Base-by-base conservation (phyloP, 164 flowering plant species). In the Tetracentron sinense region DNA sequence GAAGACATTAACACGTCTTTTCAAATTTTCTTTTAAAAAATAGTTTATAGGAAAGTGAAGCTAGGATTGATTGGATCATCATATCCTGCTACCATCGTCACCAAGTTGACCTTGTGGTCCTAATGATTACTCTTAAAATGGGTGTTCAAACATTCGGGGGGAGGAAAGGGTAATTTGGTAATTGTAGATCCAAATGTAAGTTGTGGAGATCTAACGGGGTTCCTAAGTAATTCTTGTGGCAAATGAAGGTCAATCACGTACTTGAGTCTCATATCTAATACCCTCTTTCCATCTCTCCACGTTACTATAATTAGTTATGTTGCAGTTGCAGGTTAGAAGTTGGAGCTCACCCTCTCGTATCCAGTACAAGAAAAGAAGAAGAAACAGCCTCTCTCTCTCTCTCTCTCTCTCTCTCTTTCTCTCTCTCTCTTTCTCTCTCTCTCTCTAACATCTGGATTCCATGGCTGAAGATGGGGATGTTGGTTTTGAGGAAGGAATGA, bases 401-500 rank as follows among this genome's bases (percentile, higher is more conserved):
- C 22, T 56, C 58, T 68, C 16, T 58, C 58, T 59, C 64, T 42
- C 49, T 23, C 0, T 12, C n/a, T 20, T 30, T 42, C 28, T 6
- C 4, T 44, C 58, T 69, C 7, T 60, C 60, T 61, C 65, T 25
- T 33, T 29, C 0, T 16, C 23, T 23, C 42, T 46, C 31, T 8
- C 6, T 48, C 5, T 16, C 16, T 28, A 22, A 17, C 28, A 35
- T 27, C 47, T 64, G 64, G 57, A 25, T 42, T 29, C 31, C 54
- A 64, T 57, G 58, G 68, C 44, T 17, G 74, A 67, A 23, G 60
- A 73, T 33, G 72, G 61, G 11, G 72, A 60, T 35, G 65, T 78
- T 50, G 76, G 77, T 31, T 61, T 77, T 23, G 81, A 79, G 63
- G 85, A 83, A 54, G 82, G 72, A 55, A 73, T 68, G 68, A 53